Conservation (phyloP, 148 eudicot species). For the Nepenthes mirabilis region DNA sequence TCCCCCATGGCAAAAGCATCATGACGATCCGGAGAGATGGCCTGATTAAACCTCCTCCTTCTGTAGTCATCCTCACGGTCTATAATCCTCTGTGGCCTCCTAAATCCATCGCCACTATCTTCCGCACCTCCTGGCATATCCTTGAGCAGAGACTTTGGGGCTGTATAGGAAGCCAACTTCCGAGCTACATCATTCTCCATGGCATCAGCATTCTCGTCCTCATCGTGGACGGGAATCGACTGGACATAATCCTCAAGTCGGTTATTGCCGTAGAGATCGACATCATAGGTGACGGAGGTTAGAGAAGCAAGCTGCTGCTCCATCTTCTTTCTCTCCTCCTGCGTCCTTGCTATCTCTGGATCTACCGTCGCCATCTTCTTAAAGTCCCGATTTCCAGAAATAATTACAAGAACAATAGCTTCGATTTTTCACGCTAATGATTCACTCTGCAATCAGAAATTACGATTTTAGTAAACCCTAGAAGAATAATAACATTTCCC, state of each 20-base stretch:
- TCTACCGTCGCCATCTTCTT: slow-evolving; percentile 28
- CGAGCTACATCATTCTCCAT: slow-evolving; percentile 53
- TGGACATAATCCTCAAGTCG: slow-evolving; percentile 48
- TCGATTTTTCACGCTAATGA: no score
- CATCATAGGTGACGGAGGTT: slow-evolving; percentile 50
- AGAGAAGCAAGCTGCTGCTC: slow-evolving; percentile 68
- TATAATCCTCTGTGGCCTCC: slow-evolving; percentile 52
- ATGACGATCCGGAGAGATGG: slow-evolving; percentile 66
- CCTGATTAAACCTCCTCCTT: slow-evolving; percentile 51
- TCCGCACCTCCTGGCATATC: slow-evolving; percentile 67
- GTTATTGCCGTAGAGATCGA: slow-evolving; percentile 52
- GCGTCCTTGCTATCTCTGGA: slow-evolving; percentile 64
- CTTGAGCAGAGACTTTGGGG: slow-evolving; percentile 62
- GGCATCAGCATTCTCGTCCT: slow-evolving; percentile 46
- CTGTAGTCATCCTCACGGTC: slow-evolving; percentile 79
- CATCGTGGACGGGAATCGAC: slow-evolving; percentile 74
- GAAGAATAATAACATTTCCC: no score
- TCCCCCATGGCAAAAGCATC: slow-evolving; percentile 80
- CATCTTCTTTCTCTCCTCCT: slow-evolving; percentile 81
- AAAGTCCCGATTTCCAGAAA: no score
- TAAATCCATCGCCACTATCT: slow-evolving; percentile 53
- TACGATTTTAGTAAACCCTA: no score
- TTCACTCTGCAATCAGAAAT: no score
- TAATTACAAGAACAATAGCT: no score
- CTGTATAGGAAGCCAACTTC: slow-evolving; percentile 65